These are phyloP conservation scores for Populus nigra DNA, from an alignment of 345 rosid genomes.

Conservation along the genomic window DNA sequence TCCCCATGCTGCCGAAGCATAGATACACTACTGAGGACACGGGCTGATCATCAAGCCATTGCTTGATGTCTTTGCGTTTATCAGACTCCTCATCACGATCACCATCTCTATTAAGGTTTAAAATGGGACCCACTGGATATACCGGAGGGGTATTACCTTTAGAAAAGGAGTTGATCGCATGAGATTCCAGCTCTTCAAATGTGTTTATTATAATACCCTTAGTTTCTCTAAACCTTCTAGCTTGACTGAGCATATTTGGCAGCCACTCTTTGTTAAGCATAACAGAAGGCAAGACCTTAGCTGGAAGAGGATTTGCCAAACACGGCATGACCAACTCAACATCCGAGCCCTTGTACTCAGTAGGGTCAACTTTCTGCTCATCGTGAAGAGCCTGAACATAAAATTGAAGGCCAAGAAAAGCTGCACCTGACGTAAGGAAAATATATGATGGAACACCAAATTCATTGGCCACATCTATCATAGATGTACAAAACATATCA, in stretches of 20 bases:
- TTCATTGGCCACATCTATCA: too few species aligned
- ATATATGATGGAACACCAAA: too few species aligned
- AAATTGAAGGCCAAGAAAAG: not conserved
- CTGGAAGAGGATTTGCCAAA: conserved; percentile 1
- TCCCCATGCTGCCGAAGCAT: conserved; percentile 23
- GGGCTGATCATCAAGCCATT: conserved; percentile 24
- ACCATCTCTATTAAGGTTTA: not conserved
- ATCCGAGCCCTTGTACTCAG: conserved; percentile 5
- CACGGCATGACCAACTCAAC: conserved; percentile 1
- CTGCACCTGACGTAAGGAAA: too few species aligned
- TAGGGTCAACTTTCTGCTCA: not conserved
- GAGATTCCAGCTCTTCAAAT: conserved; percentile 3
- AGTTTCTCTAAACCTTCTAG: not conserved
- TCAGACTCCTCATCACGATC: not conserved
- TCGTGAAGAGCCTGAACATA: not conserved
- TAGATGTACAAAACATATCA: not conserved
- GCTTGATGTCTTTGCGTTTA: not conserved
- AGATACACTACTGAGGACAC: conserved; percentile 6
- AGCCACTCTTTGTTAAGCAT: not conserved
- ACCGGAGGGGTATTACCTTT: not conserved
- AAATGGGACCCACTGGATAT: conserved; percentile 7
- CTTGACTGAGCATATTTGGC: not conserved
- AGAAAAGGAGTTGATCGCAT: not conserved
- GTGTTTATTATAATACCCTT: conserved; percentile 17
- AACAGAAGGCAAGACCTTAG: not conserved